Base-by-base conservation (phyloP, 2,329 filamentous ascomycete species). In the Phialophora expanda region DNA sequence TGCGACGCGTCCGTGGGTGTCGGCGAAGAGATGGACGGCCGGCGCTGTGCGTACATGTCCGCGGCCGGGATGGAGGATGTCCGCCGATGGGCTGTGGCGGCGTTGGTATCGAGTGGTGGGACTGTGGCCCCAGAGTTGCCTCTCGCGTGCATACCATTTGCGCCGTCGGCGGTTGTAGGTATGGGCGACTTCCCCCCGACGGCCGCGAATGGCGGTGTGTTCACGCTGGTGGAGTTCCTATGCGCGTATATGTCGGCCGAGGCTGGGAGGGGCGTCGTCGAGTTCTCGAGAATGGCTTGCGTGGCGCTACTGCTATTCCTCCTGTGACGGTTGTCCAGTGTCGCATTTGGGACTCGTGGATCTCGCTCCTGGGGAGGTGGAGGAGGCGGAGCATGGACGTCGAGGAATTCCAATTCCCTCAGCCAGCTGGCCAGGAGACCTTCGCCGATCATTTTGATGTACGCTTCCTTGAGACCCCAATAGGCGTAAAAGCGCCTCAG, bases 381-480 rank as follows among this genome's bases (percentile, higher is more conserved):
- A 80, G 75, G 0, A 1, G 70, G 72, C 8, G 86, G 85, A 2
- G 83, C 82, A 56, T 81, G 77, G 0, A 89, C 87, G 62, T 86
- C 80, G 65, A 80, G 79, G 71, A 89, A 89, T 66, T 89, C 87
- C 24, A 89, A 75, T 51, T 86, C 79, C 62, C 81, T 80, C 38
- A 89, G 77, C 87, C 87, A 89, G 1, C 80, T 78, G 1, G 87
- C 87, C 7, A 89, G 77, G 20, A 89, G 76, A 0, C 86, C 87
- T 73, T 89, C 87, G 6, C 87, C 87, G 4, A 86, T 85, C 73
- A 89, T 84, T 77, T 89, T 89, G 73, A 89, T 85, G 75, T 88
- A 89, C 0, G 87, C 86, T 73, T 89, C 87, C 73, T 89, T 89
- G 63, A 87, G 82, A 70, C 84, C 85, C 84, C 87, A 89, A 72